Conservation (phyloP, 176 grass and related monocot species). For the Hsuehochloa calcarea region DNA sequence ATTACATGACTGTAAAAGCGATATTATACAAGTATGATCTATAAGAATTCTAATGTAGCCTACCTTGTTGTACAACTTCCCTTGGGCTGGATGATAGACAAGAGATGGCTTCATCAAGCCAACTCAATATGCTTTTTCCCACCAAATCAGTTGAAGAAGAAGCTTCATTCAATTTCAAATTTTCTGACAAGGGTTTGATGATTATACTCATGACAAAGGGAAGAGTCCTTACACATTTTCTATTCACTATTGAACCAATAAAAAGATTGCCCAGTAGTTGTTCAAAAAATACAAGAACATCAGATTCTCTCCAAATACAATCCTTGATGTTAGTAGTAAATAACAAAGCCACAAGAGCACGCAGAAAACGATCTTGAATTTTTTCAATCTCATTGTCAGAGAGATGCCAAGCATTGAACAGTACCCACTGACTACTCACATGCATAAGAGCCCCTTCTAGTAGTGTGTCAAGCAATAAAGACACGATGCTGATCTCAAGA, state of each 20-base stretch:
- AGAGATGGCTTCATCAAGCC: slow-evolving; percentile 73
- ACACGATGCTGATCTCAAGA: slow-evolving; percentile 37
- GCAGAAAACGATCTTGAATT: slow-evolving; percentile 65
- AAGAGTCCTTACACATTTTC: slow-evolving; percentile 53
- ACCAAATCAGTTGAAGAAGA: slow-evolving; percentile 43
- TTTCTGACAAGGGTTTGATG: slow-evolving; percentile 48
- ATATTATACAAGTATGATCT: background rate
- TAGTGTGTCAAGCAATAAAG: slow-evolving; percentile 55
- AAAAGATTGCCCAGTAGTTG: slow-evolving; percentile 52
- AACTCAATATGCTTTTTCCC: slow-evolving; percentile 58
- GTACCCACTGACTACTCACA: slow-evolving; percentile 58
- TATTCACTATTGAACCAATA: slow-evolving; percentile 41
- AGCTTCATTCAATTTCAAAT: slow-evolving; percentile 32
- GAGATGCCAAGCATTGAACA: slow-evolving; percentile 76
- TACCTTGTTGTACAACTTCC: slow-evolving; percentile 55
- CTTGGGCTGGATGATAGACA: slow-evolving; percentile 40
- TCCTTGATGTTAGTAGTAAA: slow-evolving; percentile 47
- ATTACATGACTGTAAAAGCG: slow-evolving; percentile 25
- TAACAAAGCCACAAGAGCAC: slow-evolving; percentile 67
- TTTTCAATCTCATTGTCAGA: slow-evolving; percentile 60
- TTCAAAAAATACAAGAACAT: slow-evolving; percentile 58
- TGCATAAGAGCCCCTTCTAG: slow-evolving; percentile 59
- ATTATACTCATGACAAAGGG: slow-evolving; percentile 61
- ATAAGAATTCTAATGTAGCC: slow-evolving; percentile 4
- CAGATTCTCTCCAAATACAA: slow-evolving; percentile 52